Evolutionary conservation across 2,329 filamentous ascomycete species (phyloP).

Genomic region (Emericellopsis atlantica): DNA sequence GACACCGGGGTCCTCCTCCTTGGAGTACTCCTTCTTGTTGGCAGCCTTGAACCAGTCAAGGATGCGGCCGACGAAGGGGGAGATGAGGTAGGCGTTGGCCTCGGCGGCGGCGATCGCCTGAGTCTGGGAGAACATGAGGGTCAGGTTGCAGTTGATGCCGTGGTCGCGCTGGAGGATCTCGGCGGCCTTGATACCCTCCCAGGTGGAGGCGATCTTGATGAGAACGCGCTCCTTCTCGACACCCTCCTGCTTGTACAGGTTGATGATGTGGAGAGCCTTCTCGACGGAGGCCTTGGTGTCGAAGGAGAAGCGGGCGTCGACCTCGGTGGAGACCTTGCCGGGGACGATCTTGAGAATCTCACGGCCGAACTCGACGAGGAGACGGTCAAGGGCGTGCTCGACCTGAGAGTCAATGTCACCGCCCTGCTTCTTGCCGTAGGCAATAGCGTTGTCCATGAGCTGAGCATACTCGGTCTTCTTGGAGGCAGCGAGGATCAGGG

Average conservation of each 20-base stretch:
- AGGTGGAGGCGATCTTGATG: slow-evolving; percentile 98
- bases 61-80: slow-evolving; percentile 97
- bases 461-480: slow-evolving; percentile 96
- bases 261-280: slow-evolving; percentile 95
- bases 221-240: slow-evolving; percentile 89
- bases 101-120: slow-evolving; percentile 96
- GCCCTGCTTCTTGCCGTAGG: slow-evolving; percentile 70
- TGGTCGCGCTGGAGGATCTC: slow-evolving; percentile 93
- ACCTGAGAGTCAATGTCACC: slow-evolving; percentile 66
- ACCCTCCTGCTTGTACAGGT: slow-evolving; percentile 91
- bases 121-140: slow-evolving; percentile 91
- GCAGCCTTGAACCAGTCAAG: slow-evolving; percentile 98
- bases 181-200: slow-evolving; percentile 98
- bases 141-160: slow-evolving; percentile 96
- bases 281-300: slow-evolving; percentile 82
- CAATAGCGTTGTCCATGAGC: slow-evolving; percentile 76
- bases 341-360: slow-evolving; percentile 96
- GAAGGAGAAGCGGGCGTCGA: slow-evolving; percentile 93
- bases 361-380: slow-evolving; percentile 95
- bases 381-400: slow-evolving; percentile 79
- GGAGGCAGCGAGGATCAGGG: slow-evolving; percentile 91
- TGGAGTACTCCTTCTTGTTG: slow-evolving; percentile 84
- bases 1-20: slow-evolving; percentile 91
- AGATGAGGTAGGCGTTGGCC: slow-evolving; percentile 94
- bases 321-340: slow-evolving; percentile 97